Percentiles rank a stretch among this genome's conserved stretches.
phyloP scores from a whole-genome alignment of 2,329 filamentous ascomycete genomes.

The Periconia digitata region DNA sequence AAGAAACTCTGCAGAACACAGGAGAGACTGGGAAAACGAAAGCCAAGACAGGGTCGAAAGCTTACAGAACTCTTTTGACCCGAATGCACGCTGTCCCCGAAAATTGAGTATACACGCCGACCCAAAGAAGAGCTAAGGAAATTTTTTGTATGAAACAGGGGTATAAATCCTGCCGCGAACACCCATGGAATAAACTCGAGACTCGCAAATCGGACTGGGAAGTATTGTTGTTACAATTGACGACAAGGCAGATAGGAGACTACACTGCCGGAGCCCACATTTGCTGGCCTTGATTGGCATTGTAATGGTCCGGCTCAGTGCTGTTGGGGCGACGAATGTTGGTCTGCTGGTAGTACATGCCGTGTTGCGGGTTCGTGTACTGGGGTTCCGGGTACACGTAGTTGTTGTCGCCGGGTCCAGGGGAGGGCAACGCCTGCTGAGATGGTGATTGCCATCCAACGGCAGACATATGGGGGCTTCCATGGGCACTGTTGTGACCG shows the following conservation, averaged over 20 bases:
- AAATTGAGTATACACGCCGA: slow-evolving; percentile 32
- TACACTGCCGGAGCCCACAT: slow-evolving; percentile 48
- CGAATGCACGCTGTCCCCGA: slow-evolving; percentile 27
- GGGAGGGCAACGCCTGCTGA: slow-evolving; percentile 71
- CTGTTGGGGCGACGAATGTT: slow-evolving; percentile 74
- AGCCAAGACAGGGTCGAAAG: slow-evolving; percentile 15
- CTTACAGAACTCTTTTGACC: slow-evolving; percentile 23
- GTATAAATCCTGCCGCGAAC: slow-evolving; percentile 44
- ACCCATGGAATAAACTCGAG: slow-evolving; percentile 37
- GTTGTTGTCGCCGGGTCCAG: slow-evolving; percentile 66
- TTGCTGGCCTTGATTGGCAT: slow-evolving; percentile 40
- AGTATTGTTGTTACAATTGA: neutral
- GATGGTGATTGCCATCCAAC: slow-evolving; percentile 86
- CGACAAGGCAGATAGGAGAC: slow-evolving; percentile 19
- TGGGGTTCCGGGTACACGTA: slow-evolving; percentile 80
- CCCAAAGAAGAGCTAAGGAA: slow-evolving; percentile 14
- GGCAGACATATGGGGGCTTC: slow-evolving; percentile 81
- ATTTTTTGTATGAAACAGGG: slow-evolving; percentile 44
- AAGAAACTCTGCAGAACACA: slow-evolving; percentile 27
- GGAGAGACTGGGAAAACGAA: slow-evolving; percentile 19
- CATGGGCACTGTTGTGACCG: slow-evolving; percentile 63
- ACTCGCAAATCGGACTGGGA: slow-evolving; percentile 10
- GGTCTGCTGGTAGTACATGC: slow-evolving; percentile 71
- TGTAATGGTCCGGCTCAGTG: slow-evolving; percentile 62
- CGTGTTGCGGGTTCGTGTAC: slow-evolving; percentile 61